Evolutionary conservation across 345 rosid species (phyloP).

Genomic region (Eucalyptus cloeziana): DNA sequence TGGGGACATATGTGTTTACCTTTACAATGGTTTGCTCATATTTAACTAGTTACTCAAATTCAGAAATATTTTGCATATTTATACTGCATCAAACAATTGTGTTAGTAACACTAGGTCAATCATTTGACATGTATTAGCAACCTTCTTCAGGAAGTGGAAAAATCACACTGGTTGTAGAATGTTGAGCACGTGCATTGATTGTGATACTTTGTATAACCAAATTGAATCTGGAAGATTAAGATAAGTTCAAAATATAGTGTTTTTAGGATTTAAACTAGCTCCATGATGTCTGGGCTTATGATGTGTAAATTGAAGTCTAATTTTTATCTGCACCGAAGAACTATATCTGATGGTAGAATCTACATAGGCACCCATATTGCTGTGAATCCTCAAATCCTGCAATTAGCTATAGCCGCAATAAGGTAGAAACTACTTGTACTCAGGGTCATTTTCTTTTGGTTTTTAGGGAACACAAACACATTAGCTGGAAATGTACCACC

Average conservation of each 20-base stretch:
- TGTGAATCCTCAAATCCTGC: neutral
- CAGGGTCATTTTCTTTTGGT: neutral
- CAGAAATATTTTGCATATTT: neutral
- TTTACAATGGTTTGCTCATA: neutral
- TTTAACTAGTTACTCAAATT: neutral
- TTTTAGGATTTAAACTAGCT: neutral
- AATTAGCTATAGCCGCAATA: neutral
- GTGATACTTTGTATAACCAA: neutral
- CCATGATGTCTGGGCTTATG: neutral
- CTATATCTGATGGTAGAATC: neutral
- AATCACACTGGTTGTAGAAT: neutral
- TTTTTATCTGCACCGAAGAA: neutral
- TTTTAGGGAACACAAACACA: conserved; percentile 82
- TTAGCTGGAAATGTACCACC: conserved; percentile 98
- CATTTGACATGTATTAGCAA: neutral
- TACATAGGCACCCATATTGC: neutral
- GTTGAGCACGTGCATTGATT: neutral
- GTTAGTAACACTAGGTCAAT: neutral
- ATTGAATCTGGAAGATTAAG: neutral
- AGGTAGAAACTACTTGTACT: neutral
- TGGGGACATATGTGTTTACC: neutral
- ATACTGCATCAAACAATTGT: neutral
- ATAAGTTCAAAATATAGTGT: neutral
- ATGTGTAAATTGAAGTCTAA: neutral
- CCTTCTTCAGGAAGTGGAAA: neutral